phyloP scores from a whole-genome alignment of 176 grass and related monocot genomes.

The Carex pumila region DNA sequence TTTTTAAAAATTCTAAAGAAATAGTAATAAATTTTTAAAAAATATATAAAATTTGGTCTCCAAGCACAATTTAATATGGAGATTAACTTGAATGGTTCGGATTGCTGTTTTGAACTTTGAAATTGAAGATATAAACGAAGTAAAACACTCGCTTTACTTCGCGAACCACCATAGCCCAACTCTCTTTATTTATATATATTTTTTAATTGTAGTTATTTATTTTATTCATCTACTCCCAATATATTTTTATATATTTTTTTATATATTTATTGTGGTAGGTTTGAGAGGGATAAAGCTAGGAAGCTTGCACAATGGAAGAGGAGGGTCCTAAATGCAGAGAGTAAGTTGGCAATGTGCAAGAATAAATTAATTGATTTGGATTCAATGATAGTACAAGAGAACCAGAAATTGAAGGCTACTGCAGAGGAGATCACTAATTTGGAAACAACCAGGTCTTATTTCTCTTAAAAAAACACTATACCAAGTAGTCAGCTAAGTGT shows the following conservation, averaged over 20 bases:
- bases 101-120: too few relatives aligned
- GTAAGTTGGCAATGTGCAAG: slow-evolving; percentile 32
- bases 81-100: too few relatives aligned
- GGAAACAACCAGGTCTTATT: slow-evolving; percentile 51
- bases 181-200: too few relatives aligned
- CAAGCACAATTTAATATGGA: too few relatives aligned
- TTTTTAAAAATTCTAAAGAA: too few relatives aligned
- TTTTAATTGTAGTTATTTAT: not conserved
- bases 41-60: too few relatives aligned
- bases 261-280: slow-evolving; percentile 31
- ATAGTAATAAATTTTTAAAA: too few relatives aligned
- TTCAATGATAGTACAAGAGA: slow-evolving; percentile 30
- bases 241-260: not conserved
- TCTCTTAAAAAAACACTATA: not conserved
- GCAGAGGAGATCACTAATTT: slow-evolving; percentile 44
- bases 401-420: slow-evolving; percentile 40
- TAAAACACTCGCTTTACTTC: too few relatives aligned
- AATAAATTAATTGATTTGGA: slow-evolving; percentile 49
- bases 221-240: not conserved
- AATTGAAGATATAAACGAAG: too few relatives aligned
- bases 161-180: too few relatives aligned
- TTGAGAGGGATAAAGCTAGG: slow-evolving; percentile 68
- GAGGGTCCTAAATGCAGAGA: slow-evolving; percentile 52
- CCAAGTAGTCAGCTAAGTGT: not conserved
- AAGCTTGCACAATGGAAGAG: slow-evolving; percentile 36